Percentiles rank a stretch among this genome's conserved stretches.
Evolutionary conservation across 1,284 basidiomycete genomes (phyloP).

Genomic region (Leucoagaricus sp.): DNA sequence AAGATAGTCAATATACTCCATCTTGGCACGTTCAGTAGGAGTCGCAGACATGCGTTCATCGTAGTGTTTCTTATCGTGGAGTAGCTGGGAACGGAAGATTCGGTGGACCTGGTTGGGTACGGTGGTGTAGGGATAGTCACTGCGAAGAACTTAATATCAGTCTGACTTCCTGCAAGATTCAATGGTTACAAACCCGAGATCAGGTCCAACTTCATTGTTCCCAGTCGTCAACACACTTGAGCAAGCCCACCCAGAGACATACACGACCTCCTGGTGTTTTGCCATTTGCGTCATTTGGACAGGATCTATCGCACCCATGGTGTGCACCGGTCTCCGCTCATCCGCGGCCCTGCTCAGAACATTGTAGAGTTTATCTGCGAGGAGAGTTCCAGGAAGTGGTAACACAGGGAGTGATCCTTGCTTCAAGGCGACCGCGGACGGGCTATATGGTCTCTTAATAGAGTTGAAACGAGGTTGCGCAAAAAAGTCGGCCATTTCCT

Average conservation of each 20-base stretch:
- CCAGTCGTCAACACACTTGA: constrained; percentile 89
- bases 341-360: constrained; percentile 66
- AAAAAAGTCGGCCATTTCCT: constrained; percentile 75
- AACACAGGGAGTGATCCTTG: constrained; percentile 84
- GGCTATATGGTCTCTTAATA: constrained; percentile 78
- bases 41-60: constrained; percentile 78
- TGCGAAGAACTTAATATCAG: constrained; percentile 30
- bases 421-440: constrained; percentile 81
- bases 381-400: constrained; percentile 75
- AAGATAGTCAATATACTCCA: constrained; percentile 86
- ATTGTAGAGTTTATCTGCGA: constrained; percentile 82
- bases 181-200: constrained; percentile 76
- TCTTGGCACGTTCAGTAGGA: constrained; percentile 62
- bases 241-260: constrained; percentile 93
- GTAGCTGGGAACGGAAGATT: constrained; percentile 82
- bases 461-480: constrained; percentile 71
- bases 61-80: constrained; percentile 87
- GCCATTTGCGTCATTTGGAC: constrained; percentile 99
- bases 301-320: constrained; percentile 89
- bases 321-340: constrained; percentile 73
- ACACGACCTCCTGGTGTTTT: constrained; percentile 90
- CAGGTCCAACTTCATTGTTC: constrained; percentile 96
- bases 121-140: constrained; percentile 93
- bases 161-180: neutral
- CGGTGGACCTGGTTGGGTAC: constrained; percentile 92